Percentiles rank a stretch among this genome's conserved stretches.
Evolutionary conservation across 108 stramenopile species (phyloP).

Genomic region (Cyclotella sp.): DNA sequence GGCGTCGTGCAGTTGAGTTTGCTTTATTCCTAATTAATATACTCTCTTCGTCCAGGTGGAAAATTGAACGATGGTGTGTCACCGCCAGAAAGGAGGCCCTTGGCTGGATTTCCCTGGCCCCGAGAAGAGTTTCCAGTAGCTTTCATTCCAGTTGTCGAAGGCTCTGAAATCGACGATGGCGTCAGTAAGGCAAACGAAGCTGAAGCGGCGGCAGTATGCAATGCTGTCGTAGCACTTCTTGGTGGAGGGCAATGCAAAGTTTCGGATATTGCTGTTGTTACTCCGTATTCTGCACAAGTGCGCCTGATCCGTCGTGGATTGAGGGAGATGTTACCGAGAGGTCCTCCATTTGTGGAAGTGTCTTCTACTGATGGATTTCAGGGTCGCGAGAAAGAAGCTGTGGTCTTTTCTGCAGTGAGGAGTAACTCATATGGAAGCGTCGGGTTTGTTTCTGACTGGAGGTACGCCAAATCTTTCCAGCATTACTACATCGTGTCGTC

Average conservation of each 20-base stretch:
- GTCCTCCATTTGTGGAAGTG: constrained; percentile 91
- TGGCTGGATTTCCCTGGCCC: constrained; percentile 92
- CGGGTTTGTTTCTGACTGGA: constrained; percentile 97
- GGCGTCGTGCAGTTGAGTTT: too few relatives aligned
- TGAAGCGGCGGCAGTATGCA: constrained; percentile 91
- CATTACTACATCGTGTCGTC: neutral
- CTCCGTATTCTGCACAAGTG: constrained; percentile 99
- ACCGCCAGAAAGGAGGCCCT: constrained; percentile 85
- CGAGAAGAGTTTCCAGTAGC: constrained; percentile 91
- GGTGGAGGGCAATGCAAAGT: constrained; percentile 82
- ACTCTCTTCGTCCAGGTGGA: constrained; percentile 29
- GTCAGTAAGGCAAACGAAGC: constrained; percentile 93
- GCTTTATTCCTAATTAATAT: too few relatives aligned
- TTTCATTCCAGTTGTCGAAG: constrained; percentile 81
- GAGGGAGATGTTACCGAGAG: constrained; percentile 66
- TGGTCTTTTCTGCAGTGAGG: constrained; percentile 97
- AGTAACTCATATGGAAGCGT: constrained; percentile 93
- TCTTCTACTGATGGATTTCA: constrained; percentile 99
- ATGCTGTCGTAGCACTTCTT: constrained; percentile 86
- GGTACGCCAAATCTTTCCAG: neutral
- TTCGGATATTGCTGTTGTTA: constrained; percentile 96
- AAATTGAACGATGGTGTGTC: constrained; percentile 86
- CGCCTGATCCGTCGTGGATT: constrained; percentile 86
- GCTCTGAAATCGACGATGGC: constrained; percentile 89
- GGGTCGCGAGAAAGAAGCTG: constrained; percentile 98